Evolutionary conservation across 805 yeast genomes (phyloP).

Genomic region (Crinitomyces ghanaensis): DNA sequence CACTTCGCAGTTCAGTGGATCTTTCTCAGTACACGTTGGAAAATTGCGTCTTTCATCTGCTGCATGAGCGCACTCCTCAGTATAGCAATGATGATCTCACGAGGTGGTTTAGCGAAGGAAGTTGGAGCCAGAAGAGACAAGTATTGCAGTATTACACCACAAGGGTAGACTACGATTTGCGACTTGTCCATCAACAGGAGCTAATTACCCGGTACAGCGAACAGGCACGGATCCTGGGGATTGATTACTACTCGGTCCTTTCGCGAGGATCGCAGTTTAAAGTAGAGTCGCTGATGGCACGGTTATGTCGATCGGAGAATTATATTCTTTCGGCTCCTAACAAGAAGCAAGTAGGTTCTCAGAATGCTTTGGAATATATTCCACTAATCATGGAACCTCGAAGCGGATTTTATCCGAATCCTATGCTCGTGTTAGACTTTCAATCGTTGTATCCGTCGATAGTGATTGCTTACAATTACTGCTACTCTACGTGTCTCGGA

Average conservation of each 20-base stretch:
- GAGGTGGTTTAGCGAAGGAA: slow-evolving; percentile 29
- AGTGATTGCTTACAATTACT: slow-evolving; percentile 82
- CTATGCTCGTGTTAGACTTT: slow-evolving; percentile 82
- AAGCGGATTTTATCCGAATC: slow-evolving; percentile 75
- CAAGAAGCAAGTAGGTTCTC: slow-evolving; percentile 66
- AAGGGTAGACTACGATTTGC: slow-evolving; percentile 34
- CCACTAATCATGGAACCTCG: slow-evolving; percentile 92
- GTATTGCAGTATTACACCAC: slow-evolving; percentile 37
- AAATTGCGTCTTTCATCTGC: slow-evolving; percentile 54
- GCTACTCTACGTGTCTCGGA: slow-evolving; percentile 34
- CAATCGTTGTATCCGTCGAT: slow-evolving; percentile 91
- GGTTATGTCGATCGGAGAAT: slow-evolving; percentile 71
- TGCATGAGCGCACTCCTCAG: slow-evolving; percentile 60
- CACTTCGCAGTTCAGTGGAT: slow-evolving; percentile 49
- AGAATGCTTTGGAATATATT: slow-evolving; percentile 75
- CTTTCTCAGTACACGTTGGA: slow-evolving; percentile 65
- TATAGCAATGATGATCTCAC: slow-evolving; percentile 41
- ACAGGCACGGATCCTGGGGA: slow-evolving; percentile 74
- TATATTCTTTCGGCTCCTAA: slow-evolving; percentile 67
- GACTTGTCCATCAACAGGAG: slow-evolving; percentile 50
- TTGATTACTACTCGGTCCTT: slow-evolving; percentile 79
- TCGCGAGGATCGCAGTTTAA: slow-evolving; percentile 90
- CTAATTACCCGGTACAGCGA: slow-evolving; percentile 62
- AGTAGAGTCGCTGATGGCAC: slow-evolving; percentile 71
- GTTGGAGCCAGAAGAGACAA: slow-evolving; percentile 14